phyloP scores from a whole-genome alignment of 169 alveolate species.

The Haemoproteus tartakovskyi region DNA sequence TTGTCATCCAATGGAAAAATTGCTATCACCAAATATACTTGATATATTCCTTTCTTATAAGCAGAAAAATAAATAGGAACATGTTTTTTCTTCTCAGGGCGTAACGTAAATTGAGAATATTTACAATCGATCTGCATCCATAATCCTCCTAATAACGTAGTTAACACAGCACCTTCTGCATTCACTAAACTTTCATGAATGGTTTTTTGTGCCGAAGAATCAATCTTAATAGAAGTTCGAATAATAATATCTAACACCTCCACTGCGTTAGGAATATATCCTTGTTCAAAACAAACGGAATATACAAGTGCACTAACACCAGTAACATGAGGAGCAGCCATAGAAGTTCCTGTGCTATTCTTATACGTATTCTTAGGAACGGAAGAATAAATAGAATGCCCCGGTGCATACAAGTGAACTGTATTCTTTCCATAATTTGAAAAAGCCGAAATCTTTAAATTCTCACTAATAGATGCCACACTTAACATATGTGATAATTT shows the following conservation, averaged over 20 bases:
- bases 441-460: slow-evolving; percentile 48
- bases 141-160: slow-evolving; percentile 59
- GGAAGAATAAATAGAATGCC: slow-evolving; percentile 61
- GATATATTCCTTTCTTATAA: slow-evolving; percentile 47
- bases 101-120: slow-evolving; percentile 22
- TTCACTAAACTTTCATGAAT: slow-evolving; percentile 21
- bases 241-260: slow-evolving; percentile 51
- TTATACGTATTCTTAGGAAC: slow-evolving; percentile 58
- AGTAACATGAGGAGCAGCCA: slow-evolving; percentile 72
- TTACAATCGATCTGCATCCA: slow-evolving; percentile 67
- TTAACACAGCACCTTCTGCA: slow-evolving; percentile 65
- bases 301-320: slow-evolving; percentile 65
- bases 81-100: slow-evolving; percentile 18
- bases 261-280: slow-evolving; percentile 25
- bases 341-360: slow-evolving; percentile 65
- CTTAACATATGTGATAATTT: slow-evolving; percentile 26
- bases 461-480: slow-evolving; percentile 46
- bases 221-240: slow-evolving; percentile 26
- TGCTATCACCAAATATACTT: slow-evolving; percentile 46
- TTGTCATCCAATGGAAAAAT: slow-evolving; percentile 21
- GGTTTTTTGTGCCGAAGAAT: slow-evolving; percentile 12
- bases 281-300: slow-evolving; percentile 48
- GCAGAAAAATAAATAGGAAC: slow-evolving; percentile 60
- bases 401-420: slow-evolving; percentile 70
- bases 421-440: slow-evolving; percentile 64